Percentiles rank a stretch among this genome's conserved stretches.
These are phyloP conservation scores for Protostelium mycophagum DNA, from an alignment of 78 protist species.

Conservation along the genomic window DNA sequence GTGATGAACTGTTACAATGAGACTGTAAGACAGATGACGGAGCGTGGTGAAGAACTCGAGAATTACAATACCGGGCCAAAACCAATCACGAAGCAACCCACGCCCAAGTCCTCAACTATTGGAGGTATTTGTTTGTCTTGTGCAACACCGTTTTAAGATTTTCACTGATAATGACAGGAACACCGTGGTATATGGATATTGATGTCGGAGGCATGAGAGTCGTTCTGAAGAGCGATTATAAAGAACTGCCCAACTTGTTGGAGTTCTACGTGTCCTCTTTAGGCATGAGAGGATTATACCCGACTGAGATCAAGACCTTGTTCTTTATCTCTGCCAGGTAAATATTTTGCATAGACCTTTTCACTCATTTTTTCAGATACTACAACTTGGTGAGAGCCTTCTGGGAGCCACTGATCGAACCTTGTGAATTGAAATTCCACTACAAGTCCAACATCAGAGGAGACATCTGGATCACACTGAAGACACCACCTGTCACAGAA, in stretches of 20 bases:
- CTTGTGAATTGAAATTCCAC: background rate
- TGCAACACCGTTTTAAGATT: no score
- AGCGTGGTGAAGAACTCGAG: background rate
- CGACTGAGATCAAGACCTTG: background rate
- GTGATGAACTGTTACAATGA: background rate
- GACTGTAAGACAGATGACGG: background rate
- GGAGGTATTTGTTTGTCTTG: no score
- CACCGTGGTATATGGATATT: background rate
- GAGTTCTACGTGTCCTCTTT: background rate
- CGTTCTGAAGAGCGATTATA: background rate
- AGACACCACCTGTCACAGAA: background rate
- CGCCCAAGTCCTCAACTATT: background rate
- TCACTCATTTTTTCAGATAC: background rate
- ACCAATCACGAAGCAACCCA: background rate
- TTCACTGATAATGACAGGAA: no score
- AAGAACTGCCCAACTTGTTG: background rate
- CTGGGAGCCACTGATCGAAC: background rate
- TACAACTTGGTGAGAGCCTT: background rate
- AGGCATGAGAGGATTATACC: background rate
- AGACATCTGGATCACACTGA: background rate
- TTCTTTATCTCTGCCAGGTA: background rate
- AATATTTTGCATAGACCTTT: background rate
- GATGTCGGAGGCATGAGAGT: background rate
- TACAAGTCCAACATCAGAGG: background rate
- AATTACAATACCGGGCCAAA: background rate